Conservation (phyloP, 2,329 filamentous ascomycete species). For the Aspergillus persii region DNA sequence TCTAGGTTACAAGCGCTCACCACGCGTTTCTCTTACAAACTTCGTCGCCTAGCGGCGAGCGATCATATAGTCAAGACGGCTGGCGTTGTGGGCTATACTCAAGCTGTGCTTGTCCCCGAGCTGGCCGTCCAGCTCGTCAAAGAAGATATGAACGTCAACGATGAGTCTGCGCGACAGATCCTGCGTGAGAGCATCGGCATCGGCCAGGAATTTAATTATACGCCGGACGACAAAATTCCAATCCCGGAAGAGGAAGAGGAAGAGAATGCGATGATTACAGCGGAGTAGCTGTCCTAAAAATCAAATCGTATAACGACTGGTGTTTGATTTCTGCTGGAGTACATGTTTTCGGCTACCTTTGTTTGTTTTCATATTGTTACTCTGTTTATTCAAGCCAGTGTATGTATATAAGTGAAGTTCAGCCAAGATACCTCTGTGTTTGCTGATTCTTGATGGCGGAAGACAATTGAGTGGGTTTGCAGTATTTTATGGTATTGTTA, state of each 20-base stretch:
- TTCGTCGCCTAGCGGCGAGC: constrained; percentile 61
- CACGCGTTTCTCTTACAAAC: constrained; percentile 54
- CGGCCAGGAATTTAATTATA: constrained; percentile 67
- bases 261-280: not conserved
- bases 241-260: constrained; percentile 19
- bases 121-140: constrained; percentile 55
- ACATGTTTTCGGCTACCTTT: not conserved
- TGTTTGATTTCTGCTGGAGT: not conserved
- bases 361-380: not conserved
- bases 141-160: constrained; percentile 55
- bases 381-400: not conserved
- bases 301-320: not conserved
- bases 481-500: too few relatives aligned
- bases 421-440: constrained; percentile 5
- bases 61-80: constrained; percentile 66
- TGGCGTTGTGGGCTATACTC: constrained; percentile 67
- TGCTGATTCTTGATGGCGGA: not conserved
- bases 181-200: constrained; percentile 66
- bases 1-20: constrained; percentile 58
- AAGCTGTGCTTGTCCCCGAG: constrained; percentile 76
- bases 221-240: constrained; percentile 55
- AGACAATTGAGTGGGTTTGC: not conserved
- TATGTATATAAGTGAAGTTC: constrained; percentile 6
- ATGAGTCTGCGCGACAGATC: constrained; percentile 52
- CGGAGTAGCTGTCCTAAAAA: not conserved